Base-by-base conservation (phyloP, 768 basidiomycete genomes). In the Kwoniella newhampshirensis region DNA sequence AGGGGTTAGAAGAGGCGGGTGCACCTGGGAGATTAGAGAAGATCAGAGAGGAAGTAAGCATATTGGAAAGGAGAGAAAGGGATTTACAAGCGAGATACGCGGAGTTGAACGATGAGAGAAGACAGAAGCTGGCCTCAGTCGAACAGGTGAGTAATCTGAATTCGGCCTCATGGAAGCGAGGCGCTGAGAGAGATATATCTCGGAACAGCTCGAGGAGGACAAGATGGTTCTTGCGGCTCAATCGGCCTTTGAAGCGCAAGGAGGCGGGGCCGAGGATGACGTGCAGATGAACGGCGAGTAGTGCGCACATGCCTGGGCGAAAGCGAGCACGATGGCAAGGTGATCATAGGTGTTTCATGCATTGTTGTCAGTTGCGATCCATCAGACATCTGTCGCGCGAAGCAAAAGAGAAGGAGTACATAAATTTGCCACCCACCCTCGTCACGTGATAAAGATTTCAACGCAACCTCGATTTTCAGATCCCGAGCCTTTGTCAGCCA, bases 41-140 rank as follows among this genome's bases (percentile, higher is more conserved):
- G n/a, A 81, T 96, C 64, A 85, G 85, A 73, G 90, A 91, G 67
- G 93, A 97, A 73, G 93, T 97, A 21, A 86, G 87, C 35, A 80
- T 78, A 60, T 80, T 98, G 26, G 87, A 89, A 73, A 78, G 81
- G 57, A 81, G 88, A 64, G 96, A 97, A 77, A 79, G 81, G 51
- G 77, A 83, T 66, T 78, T 96, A 64, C 96, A 99, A 77, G 82
- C 82, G 63, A 79, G 84, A 46, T 96, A 94, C 76, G 85, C 83
- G n/a, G 92, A 92, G 65, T 75, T 98, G 60, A 84, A 86, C 54
- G 78, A 80, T 55, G 87, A 91, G 77, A 51, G 76, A 50, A 61
- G 66, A 46, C 71, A 72, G 48, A 51, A 71, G 60, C 18, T 64
- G 42, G 70, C 57, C 17, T 54, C 53, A 39, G 67, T 79, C 57